phyloP scores from a whole-genome alignment of 2,329 filamentous ascomycete genomes.

The Neonectria ditissima region DNA sequence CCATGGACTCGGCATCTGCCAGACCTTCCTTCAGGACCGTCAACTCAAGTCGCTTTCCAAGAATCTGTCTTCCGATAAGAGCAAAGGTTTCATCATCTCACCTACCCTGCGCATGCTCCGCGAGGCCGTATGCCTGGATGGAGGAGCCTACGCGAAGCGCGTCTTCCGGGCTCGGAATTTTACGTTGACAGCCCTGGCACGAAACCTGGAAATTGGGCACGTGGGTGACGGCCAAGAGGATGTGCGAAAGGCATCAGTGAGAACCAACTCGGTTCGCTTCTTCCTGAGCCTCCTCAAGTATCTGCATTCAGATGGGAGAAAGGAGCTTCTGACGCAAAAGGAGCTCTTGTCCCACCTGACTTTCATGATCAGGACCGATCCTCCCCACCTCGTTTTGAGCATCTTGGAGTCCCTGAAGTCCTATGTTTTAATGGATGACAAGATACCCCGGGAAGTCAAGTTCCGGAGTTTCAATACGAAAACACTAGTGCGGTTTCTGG shows the following conservation, averaged over 20 bases:
- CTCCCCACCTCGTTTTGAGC: constrained; percentile 79
- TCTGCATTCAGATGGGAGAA: constrained; percentile 80
- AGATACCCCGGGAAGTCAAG: constrained; percentile 79
- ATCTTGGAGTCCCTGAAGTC: constrained; percentile 77
- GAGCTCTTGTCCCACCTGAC: constrained; percentile 88
- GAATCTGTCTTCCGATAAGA: constrained; percentile 82
- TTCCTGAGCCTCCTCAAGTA: constrained; percentile 83
- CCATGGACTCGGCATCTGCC: constrained; percentile 82
- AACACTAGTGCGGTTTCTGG: constrained; percentile 77
- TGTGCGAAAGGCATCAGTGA: constrained; percentile 77
- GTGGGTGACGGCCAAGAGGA: constrained; percentile 70
- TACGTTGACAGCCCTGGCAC: constrained; percentile 82
- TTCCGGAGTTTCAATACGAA: constrained; percentile 80
- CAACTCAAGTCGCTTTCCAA: constrained; percentile 85
- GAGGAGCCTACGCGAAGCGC: constrained; percentile 80
- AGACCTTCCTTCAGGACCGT: constrained; percentile 82
- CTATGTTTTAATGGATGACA: constrained; percentile 79
- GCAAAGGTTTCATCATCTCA: constrained; percentile 89
- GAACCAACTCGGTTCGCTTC: constrained; percentile 86
- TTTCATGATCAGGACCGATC: constrained; percentile 81
- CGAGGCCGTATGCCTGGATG: constrained; percentile 88
- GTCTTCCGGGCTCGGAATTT: constrained; percentile 83
- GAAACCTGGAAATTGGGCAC: constrained; percentile 81
- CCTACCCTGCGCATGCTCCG: constrained; percentile 87
- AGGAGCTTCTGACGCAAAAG: constrained; percentile 81